These are phyloP conservation scores for Scytalidium lignicola DNA, from an alignment of 2,329 filamentous ascomycete genomes.

Conservation along the genomic window DNA sequence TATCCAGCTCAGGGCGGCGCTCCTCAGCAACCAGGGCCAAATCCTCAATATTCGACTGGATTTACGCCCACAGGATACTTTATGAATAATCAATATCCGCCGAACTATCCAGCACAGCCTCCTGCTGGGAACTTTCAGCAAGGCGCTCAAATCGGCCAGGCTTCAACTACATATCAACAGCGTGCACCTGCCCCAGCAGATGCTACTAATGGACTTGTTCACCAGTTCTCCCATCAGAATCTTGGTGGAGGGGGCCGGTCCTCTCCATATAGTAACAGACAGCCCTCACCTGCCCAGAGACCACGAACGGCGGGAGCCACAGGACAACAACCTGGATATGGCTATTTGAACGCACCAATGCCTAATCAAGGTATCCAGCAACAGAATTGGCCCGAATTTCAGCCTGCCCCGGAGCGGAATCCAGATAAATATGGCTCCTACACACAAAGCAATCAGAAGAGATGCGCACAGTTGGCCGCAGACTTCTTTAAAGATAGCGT, in stretches of 20 bases:
- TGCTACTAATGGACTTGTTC: slow-evolving; percentile 82
- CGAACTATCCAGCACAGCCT: slow-evolving; percentile 30
- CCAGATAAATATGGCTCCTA: slow-evolving; percentile 69
- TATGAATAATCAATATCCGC: slow-evolving; percentile 51
- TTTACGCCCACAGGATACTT: slow-evolving; percentile 54
- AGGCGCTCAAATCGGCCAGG: slow-evolving; percentile 47
- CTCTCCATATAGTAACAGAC: slow-evolving; percentile 64
- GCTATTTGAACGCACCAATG: slow-evolving; percentile 65
- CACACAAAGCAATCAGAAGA: slow-evolving; percentile 66
- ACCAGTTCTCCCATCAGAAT: slow-evolving; percentile 97
- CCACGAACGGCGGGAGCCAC: slow-evolving; percentile 77
- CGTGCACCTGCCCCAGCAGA: slow-evolving; percentile 58
- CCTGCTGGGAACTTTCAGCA: slow-evolving; percentile 46
- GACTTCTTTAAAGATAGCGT: slow-evolving; percentile 99
- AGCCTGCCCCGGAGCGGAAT: slow-evolving; percentile 77
- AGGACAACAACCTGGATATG: slow-evolving; percentile 57
- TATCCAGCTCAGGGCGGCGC: slow-evolving; percentile 34
- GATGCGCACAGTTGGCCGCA: slow-evolving; percentile 65
- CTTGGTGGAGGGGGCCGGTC: slow-evolving; percentile 68
- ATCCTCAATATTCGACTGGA: slow-evolving; percentile 37
- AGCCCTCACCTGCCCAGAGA: slow-evolving; percentile 65
- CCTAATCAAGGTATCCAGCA: slow-evolving; percentile 52
- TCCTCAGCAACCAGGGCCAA: slow-evolving; percentile 30
- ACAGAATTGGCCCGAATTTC: slow-evolving; percentile 62
- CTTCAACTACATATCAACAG: slow-evolving; percentile 39